Base-by-base conservation (phyloP, 768 basidiomycete species). In the Lentinula sp. region DNA sequence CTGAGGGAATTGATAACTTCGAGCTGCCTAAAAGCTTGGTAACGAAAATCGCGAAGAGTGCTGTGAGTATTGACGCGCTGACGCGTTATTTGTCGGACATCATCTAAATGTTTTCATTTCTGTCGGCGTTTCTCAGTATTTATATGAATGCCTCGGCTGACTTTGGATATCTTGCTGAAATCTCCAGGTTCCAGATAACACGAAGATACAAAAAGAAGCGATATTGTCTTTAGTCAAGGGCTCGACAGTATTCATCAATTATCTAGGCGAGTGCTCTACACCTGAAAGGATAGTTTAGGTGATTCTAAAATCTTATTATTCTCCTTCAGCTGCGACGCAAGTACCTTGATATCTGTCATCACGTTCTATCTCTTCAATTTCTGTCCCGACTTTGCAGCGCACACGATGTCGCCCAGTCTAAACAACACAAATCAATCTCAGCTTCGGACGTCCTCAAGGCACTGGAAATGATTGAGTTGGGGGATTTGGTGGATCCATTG, bases 161-260 rank as follows among this genome's bases (percentile, higher is more conserved):
- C 42, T 8, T 59, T 56, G 49, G n/a, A n/a, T 31, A 43, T 43
- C 34, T n/a, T 53, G n/a, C 1, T 28, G 28, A 28, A 32, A 49
- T 39, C 52, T 50, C 13, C 1, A 95, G 95, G 75, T 96, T 3
- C 92, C 93, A 5, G 88, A 93, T 0, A 88, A 85, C 65, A 82
- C 87, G 11, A 96, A 96, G 69, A 73, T 97, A 60, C 91, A 94
- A 67, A 96, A 95, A 64, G 96, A 98, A 61, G 90, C 91, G 0
- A 85, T 95, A 0, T 71, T 90, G 1, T 91, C 93, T 11, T 78
- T 97, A 9, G 80, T 90, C 13, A 95, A 95, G 70, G 88, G 89
- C 34, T 93, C 95, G 3, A 95, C 95, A 0, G 89, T 98, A 56
- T 98, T 98, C 71, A 95, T 99, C 65, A 95, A 91, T 71, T 96